Evolutionary conservation across 768 basidiomycete genomes (phyloP).

Genomic region (Gautieria morchelliformis): DNA sequence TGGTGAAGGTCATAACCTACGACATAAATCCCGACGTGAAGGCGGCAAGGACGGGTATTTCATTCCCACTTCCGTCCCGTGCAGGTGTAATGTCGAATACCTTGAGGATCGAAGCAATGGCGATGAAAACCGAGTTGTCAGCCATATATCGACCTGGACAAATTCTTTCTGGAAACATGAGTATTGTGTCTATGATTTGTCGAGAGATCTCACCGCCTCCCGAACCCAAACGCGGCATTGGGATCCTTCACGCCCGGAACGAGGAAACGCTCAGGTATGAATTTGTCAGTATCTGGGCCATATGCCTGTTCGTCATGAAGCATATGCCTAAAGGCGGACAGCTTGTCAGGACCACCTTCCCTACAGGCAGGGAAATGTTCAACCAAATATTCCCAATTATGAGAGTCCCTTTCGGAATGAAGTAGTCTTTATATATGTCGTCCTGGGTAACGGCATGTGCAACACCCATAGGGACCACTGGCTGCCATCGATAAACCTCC

Average conservation of each 20-base stretch:
- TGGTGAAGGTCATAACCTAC: background rate
- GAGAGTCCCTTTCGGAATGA: conserved; percentile 21
- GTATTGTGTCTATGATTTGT: background rate
- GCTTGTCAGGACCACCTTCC: background rate
- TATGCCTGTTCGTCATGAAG: conserved; percentile 21
- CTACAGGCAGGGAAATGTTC: background rate
- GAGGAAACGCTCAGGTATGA: conserved; percentile 25
- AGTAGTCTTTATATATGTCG: conserved; percentile 23
- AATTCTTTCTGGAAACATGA: conserved; percentile 16
- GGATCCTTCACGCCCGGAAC: conserved; percentile 8
- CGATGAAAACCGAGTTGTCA: conserved; percentile 13
- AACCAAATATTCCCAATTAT: conserved; percentile 10
- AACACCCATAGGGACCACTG: conserved; percentile 12
- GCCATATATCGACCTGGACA: conserved; percentile 29
- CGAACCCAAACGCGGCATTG: conserved; percentile 1
- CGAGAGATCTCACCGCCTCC: conserved; percentile 1
- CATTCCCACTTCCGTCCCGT: background rate
- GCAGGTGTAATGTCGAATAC: conserved; percentile 9
- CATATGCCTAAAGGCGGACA: too few species aligned
- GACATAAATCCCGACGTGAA: conserved; percentile 3
- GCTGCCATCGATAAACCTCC: conserved; percentile 22
- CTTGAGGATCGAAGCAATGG: conserved; percentile 13
- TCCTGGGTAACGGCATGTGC: too few species aligned
- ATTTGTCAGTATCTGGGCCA: conserved; percentile 22
- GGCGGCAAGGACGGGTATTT: background rate